Evolutionary conservation across 2,329 filamentous ascomycete species (phyloP).

Genomic region (Aspergillus tamarii): DNA sequence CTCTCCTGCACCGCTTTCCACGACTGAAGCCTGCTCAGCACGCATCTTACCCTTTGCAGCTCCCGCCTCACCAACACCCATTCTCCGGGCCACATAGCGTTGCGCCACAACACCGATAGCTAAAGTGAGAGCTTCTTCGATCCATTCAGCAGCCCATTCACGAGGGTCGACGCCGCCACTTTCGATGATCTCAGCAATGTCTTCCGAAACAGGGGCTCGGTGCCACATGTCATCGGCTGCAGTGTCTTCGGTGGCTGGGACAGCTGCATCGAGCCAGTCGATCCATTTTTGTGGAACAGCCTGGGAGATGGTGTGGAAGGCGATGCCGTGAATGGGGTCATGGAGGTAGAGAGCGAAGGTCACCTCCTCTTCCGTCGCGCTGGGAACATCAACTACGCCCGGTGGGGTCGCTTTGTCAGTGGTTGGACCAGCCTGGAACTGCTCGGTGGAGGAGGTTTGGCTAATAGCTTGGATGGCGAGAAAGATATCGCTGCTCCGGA

Average conservation of each 20-base stretch:
- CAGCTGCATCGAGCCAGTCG: conserved; percentile 81
- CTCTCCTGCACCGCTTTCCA: conserved; percentile 63
- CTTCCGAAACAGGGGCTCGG: conserved; percentile 65
- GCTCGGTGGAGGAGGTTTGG: conserved; percentile 63
- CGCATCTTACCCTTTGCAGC: conserved; percentile 58
- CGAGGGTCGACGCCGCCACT: conserved; percentile 80
- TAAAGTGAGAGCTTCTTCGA: conserved; percentile 82
- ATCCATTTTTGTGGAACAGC: conserved; percentile 82
- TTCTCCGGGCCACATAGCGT: conserved; percentile 88
- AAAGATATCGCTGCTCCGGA: conserved; percentile 92
- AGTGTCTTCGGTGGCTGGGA: conserved; percentile 42
- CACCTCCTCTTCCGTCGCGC: conserved; percentile 60
- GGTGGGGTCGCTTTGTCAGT: conserved; percentile 35
- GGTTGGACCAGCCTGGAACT: conserved; percentile 66
- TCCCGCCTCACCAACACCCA: conserved; percentile 90
- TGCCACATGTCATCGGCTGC: conserved; percentile 42
- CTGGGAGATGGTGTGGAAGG: conserved; percentile 83
- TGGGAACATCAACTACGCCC: conserved; percentile 40
- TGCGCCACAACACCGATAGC: conserved; percentile 86
- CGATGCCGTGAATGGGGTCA: conserved; percentile 89
- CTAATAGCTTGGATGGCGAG: conserved; percentile 87
- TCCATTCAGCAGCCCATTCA: conserved; percentile 97
- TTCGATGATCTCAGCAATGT: conserved; percentile 82
- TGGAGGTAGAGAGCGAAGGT: conserved; percentile 77
- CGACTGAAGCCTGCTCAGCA: conserved; percentile 56